Percentiles rank a stretch among this genome's conserved stretches.
Conservation (phyloP, 163 green algal genomes). For the Scenedesmus sp. region DNA sequence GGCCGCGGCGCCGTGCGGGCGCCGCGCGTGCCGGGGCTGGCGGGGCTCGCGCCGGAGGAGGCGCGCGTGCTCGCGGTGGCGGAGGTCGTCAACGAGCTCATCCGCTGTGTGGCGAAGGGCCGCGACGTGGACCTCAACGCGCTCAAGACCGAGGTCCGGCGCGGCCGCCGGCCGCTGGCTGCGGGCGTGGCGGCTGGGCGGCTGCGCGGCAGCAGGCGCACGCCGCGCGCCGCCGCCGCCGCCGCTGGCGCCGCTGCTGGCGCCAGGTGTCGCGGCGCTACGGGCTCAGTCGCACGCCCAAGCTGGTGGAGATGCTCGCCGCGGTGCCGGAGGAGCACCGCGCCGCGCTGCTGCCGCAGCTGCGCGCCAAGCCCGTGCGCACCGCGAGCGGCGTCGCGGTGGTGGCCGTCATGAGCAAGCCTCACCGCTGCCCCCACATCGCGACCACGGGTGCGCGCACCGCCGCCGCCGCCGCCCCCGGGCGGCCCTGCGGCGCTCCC, state of each 20-base stretch:
- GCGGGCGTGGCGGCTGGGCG: too few species aligned
- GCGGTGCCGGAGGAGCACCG: constrained; percentile 77
- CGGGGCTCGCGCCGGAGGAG: constrained; percentile 61
- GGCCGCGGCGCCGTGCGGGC: too few species aligned
- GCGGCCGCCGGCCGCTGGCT: not conserved
- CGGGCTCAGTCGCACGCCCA: constrained; percentile 68
- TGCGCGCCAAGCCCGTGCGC: constrained; percentile 90
- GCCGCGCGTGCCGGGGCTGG: too few species aligned
- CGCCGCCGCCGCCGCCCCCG: too few species aligned
- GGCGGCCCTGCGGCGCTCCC: too few species aligned
- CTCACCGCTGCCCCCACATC: constrained; percentile 95
- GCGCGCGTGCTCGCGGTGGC: constrained; percentile 79
- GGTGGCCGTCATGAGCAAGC: constrained; percentile 99
- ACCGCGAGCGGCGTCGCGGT: constrained; percentile 97
- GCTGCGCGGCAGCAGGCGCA: too few species aligned
- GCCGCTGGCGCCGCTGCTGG: not conserved
- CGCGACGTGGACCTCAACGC: constrained; percentile 88
- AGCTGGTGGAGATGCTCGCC: constrained; percentile 98
- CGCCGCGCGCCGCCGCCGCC: not conserved
- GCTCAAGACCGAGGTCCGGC: constrained; percentile 74
- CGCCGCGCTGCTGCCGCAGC: constrained; percentile 81
- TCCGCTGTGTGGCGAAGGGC: constrained; percentile 71
- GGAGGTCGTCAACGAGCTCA: constrained; percentile 82
- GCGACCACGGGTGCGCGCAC: constrained; percentile 73
- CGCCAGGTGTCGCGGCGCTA: constrained; percentile 28